A percentile compares a stretch with the other conserved stretches of the same genome.
phyloP scores from a whole-genome alignment of 306 rosid genomes.

The Sphenostylis stenocarpa region DNA sequence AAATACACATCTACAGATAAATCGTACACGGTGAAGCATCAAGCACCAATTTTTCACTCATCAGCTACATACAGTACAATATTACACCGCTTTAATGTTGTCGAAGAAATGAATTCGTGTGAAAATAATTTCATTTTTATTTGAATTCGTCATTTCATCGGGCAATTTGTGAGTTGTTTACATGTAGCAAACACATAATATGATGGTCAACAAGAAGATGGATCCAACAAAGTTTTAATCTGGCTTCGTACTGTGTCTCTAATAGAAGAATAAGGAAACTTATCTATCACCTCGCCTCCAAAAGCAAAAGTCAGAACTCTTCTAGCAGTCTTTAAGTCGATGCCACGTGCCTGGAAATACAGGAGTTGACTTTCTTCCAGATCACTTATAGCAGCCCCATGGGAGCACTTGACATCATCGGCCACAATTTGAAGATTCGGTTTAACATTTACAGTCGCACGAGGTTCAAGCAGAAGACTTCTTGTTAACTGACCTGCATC shows the following conservation, averaged over 20 bases:
- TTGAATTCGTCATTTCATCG: neutral
- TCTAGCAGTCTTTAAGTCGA: slow-evolving; percentile 68
- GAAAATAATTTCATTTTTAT: neutral
- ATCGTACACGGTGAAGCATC: slow-evolving; percentile 5
- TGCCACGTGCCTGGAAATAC: slow-evolving; percentile 88
- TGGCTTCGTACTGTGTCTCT: slow-evolving; percentile 57
- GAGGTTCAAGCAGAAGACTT: slow-evolving; percentile 93
- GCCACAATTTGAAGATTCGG: slow-evolving; percentile 97
- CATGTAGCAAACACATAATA: neutral
- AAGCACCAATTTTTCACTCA: slow-evolving; percentile 15
- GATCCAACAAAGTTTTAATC: slow-evolving; percentile 60
- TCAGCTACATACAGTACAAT: neutral
- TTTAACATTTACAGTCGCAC: slow-evolving; percentile 84
- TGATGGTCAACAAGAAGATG: slow-evolving; percentile 41
- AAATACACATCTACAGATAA: slow-evolving; percentile 7
- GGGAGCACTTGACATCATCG: slow-evolving; percentile 91
- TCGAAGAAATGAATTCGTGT: neutral
- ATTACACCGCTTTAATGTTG: slow-evolving; percentile 25
- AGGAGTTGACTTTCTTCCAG: slow-evolving; percentile 82
- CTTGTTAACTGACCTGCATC: slow-evolving; percentile 95
- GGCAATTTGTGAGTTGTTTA: neutral
- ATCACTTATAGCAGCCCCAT: slow-evolving; percentile 98
- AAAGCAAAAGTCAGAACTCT: slow-evolving; percentile 78
- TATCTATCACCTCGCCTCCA: slow-evolving; percentile 80
- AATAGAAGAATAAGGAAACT: slow-evolving; percentile 60